Base-by-base conservation (phyloP, 176 grass and related monocot species). In the Carex parvula region DNA sequence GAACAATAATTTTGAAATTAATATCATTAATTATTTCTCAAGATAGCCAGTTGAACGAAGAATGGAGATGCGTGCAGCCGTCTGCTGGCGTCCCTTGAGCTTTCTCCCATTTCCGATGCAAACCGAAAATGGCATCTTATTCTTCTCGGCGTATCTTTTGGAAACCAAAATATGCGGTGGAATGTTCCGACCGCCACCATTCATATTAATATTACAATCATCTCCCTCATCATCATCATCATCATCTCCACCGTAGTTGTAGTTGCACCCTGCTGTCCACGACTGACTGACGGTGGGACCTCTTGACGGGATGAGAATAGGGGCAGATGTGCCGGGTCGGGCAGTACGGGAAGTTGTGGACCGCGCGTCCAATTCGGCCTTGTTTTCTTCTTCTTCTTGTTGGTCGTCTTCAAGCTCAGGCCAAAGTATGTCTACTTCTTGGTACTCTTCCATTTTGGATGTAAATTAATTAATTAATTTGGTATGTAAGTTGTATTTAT, bases 31-130 rank as follows among this genome's bases (percentile, higher is more conserved):
- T 85, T 77, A 93, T 83, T 83, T 85, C 88, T 98, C 95, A 30
- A 98, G 88, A 85, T 91, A 98, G 18, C 95, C 92, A 16, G 95
- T 98, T 93, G 93, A 86, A 64, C 64, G 83, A 54, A 98, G 95
- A 14, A 92, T 84, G 35, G 84, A 67, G 83, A 89, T 95, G 30
- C 95, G 88, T 60, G 90, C 79, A 12, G 85, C 84, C 2, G 82
- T 64, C 26, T 95, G 93, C 85, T 98, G 93, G 13, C 89, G 57
- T 7, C 95, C 95, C 87, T 95, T 98, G 83, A 98, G 92, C 64
- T 93, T 98, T 83, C 95, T 84, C 13, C 95, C 93, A 24, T 89
- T 90, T 6, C 95, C 95, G 33, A 84, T 41, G 70, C 87, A 92
- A 83, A 98, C 90, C 68, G 92, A 95, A 13, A 86, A 89, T 33